These are phyloP conservation scores for Ramalina intermedia DNA, from an alignment of 495 filamentous ascomycete species.

Conservation along the genomic window DNA sequence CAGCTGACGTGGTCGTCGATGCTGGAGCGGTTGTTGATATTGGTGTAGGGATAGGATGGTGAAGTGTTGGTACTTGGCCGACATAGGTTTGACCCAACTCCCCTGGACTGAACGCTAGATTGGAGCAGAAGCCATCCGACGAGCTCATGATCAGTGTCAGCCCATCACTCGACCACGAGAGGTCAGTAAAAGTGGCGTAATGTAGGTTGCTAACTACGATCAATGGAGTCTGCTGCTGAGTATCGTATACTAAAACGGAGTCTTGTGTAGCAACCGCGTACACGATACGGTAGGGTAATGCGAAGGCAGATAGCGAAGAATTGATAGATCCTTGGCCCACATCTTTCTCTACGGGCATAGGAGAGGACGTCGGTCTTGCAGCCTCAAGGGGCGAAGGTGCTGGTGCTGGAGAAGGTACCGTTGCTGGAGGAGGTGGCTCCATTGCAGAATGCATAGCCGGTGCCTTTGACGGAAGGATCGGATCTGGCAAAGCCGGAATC, in stretches of 20 bases:
- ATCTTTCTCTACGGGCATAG: slow-evolving; percentile 40
- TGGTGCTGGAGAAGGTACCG: slow-evolving; percentile 10
- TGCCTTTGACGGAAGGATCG: slow-evolving; percentile 46
- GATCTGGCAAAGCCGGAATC: slow-evolving; percentile 71
- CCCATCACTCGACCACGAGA: slow-evolving; percentile 91
- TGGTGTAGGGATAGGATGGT: slow-evolving; percentile 24
- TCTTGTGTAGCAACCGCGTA: slow-evolving; percentile 98
- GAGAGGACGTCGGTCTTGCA: slow-evolving; percentile 32
- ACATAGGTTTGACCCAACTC: slow-evolving; percentile 82
- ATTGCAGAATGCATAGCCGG: slow-evolving; percentile 46
- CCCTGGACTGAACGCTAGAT: slow-evolving; percentile 65
- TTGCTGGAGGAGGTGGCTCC: slow-evolving; percentile 63
- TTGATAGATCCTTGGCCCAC: slow-evolving; percentile 16
- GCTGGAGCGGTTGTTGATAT: slow-evolving; percentile 32
- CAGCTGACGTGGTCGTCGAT: slow-evolving; percentile 49
- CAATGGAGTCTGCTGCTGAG: slow-evolving; percentile 85
- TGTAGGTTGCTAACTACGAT: slow-evolving; percentile 93
- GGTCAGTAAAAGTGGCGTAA: slow-evolving; percentile 91
- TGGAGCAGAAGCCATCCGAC: slow-evolving; percentile 94
- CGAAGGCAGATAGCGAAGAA: slow-evolving; percentile 54
- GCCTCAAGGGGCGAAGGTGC: slow-evolving; percentile 10
- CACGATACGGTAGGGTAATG: slow-evolving; percentile 80
- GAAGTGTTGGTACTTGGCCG: slow-evolving; percentile 41
- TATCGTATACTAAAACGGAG: slow-evolving; percentile 91
- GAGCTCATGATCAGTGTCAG: slow-evolving; percentile 87